Evolutionary conservation across 2,329 filamentous ascomycete species (phyloP), one percentile per base, ranked within the genome.

Genomic region (Exophiala sp.): DNA sequence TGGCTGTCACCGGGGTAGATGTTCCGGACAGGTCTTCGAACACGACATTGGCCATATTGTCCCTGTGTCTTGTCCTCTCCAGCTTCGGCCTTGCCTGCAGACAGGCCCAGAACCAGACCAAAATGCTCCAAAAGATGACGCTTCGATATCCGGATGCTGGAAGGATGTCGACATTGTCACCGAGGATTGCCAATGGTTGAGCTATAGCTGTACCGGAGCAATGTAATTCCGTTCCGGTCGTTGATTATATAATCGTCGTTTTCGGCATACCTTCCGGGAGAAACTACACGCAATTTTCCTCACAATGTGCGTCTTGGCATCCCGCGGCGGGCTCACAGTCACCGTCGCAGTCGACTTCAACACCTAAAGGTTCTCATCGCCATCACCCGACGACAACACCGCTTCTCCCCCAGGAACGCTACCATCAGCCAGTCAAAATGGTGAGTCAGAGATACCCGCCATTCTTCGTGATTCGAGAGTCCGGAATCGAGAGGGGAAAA

Each of bases 1-100:
- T 94, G 63, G 80, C 77, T 37, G 71, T 60, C 40, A 50, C 45
- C 10, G 59, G 56, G 16, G 73, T 30, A 56, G 62, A 40, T 51
- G 61, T 34, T 24, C 64, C 64, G 7, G 62, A 63, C 18, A 73
- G 62, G 54, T 74, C 71, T 56, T 63, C 58, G 42, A 61, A 63
- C 9, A 51, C 57, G 24, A 64, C 53, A 41, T 60, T 60, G 14
- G 63, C 63, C 63, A 64, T 64, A 7, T 37, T 37, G 27, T 13
- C 23, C 35, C 23, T 29, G 8, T 22, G 1, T 18, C 11, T 14
- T 10, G 24, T 11, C 5, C 6, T 19, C 5, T 38, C 29, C 29
- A 32, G 8, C 34, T 9, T 16, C 34, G 7, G 23, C 38, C 35
- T 9, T 23, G 19, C 38, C 38, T 24, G 8, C 21, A 41, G 9